Evolutionary conservation across 139 green algal species (phyloP).

Genomic region (Chlamydomonas eustigma): DNA sequence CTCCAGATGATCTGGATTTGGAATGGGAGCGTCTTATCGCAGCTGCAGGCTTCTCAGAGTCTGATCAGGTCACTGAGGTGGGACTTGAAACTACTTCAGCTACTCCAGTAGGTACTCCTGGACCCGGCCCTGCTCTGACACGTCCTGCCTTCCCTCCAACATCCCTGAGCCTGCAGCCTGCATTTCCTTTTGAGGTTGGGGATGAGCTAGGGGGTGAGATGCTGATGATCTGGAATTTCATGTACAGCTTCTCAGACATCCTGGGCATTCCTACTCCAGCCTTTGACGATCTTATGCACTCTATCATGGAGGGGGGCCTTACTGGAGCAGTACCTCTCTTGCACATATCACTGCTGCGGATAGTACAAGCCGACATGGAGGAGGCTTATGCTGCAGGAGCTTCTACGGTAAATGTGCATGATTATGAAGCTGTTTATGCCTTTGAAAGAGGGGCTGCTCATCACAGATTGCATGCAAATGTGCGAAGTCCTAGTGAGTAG

Average conservation of each 20-base stretch:
- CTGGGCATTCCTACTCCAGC: slow-evolving; percentile 55
- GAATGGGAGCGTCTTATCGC: slow-evolving; percentile 64
- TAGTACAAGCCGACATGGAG: slow-evolving; percentile 75
- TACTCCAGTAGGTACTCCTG: background rate
- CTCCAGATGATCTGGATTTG: slow-evolving; percentile 73
- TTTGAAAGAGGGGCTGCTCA: no score
- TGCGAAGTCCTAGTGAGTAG: no score
- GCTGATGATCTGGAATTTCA: slow-evolving; percentile 67
- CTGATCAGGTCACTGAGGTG: background rate
- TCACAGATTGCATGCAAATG: no score
- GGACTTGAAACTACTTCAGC: background rate
- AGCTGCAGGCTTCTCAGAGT: background rate
- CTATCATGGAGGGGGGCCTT: slow-evolving; percentile 32
- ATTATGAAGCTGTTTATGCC: slow-evolving; percentile 5
- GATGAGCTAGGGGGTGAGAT: slow-evolving; percentile 43
- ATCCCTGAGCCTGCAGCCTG: slow-evolving; percentile 41
- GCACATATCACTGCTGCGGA: slow-evolving; percentile 68
- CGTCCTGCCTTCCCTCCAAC: slow-evolving; percentile 71
- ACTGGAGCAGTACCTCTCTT: slow-evolving; percentile 55
- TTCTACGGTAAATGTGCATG: slow-evolving; percentile 18
- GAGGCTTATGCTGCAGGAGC: slow-evolving; percentile 8
- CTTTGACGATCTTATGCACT: slow-evolving; percentile 54
- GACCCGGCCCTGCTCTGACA: slow-evolving; percentile 20
- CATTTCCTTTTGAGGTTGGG: slow-evolving; percentile 43
- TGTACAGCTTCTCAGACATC: slow-evolving; percentile 65